A percentile compares a stretch with the other conserved stretches of the same genome.
Conservation (phyloP, 2,329 filamentous ascomycete genomes). For the Fusarium praegraminearum region DNA sequence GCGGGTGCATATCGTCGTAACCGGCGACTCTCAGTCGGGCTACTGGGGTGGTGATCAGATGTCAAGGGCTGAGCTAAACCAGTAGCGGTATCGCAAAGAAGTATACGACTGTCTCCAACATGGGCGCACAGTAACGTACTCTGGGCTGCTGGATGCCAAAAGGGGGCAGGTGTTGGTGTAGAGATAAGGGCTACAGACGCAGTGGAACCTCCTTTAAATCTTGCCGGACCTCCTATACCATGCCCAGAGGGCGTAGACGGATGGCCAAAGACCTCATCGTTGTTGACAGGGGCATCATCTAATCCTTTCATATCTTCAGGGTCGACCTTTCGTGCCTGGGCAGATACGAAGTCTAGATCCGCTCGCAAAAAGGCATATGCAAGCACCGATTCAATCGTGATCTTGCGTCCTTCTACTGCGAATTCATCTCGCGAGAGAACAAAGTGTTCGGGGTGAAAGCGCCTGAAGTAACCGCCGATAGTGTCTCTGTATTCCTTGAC, state of each 20-base stretch:
- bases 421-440: slow-evolving; percentile 53
- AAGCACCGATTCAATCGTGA: slow-evolving; percentile 81
- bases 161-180: slow-evolving; percentile 89
- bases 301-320: slow-evolving; percentile 75
- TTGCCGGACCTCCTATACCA: slow-evolving; percentile 77
- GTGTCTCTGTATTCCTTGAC: slow-evolving; percentile 83
- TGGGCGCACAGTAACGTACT: slow-evolving; percentile 89
- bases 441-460: slow-evolving; percentile 88
- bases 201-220: slow-evolving; percentile 94
- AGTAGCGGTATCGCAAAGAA: slow-evolving; percentile 88
- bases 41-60: slow-evolving; percentile 91
- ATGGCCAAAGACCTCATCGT: slow-evolving; percentile 81
- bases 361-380: slow-evolving; percentile 94
- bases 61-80: slow-evolving; percentile 85
- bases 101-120: slow-evolving; percentile 90
- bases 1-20: slow-evolving; percentile 84
- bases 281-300: slow-evolving; percentile 87
- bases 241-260: slow-evolving; percentile 67
- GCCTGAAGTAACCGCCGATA: slow-evolving; percentile 93
- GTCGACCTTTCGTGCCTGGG: slow-evolving; percentile 85
- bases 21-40: slow-evolving; percentile 83
- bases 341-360: slow-evolving; percentile 92
- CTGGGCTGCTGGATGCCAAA: slow-evolving; percentile 91
- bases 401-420: slow-evolving; percentile 52
- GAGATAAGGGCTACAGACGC: slow-evolving; percentile 91